These are phyloP conservation scores for Rhodotorula sp. DNA, from an alignment of 1,284 basidiomycete genomes.

Conservation along the genomic window DNA sequence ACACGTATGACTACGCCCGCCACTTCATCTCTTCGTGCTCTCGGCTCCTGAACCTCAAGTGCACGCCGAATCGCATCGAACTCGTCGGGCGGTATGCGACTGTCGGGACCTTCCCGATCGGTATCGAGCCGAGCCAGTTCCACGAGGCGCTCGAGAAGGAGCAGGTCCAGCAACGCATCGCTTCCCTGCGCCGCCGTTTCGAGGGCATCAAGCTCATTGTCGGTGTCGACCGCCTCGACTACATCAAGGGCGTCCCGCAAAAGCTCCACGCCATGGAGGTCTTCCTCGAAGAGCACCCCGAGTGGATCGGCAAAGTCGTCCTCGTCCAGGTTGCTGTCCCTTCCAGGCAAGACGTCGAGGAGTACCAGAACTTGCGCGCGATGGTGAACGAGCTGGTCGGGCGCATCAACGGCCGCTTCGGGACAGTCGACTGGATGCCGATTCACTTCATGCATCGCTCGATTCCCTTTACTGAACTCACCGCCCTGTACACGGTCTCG, in stretches of 20 bases:
- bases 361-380: slow-evolving; percentile 94
- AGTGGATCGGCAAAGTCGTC: slow-evolving; percentile 99
- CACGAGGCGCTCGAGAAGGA: slow-evolving; percentile 78
- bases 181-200: slow-evolving; percentile 81
- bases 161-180: slow-evolving; percentile 73
- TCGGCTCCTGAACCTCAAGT: slow-evolving; percentile 80
- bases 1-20: slow-evolving; percentile 99
- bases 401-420: slow-evolving; percentile 95
- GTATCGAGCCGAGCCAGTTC: slow-evolving; percentile 92
- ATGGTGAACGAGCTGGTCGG: slow-evolving; percentile 98
- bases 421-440: slow-evolving; percentile 97
- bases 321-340: slow-evolving; percentile 96
- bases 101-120: slow-evolving; percentile 98
- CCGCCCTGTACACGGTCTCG: slow-evolving; percentile 91
- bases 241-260: slow-evolving; percentile 99
- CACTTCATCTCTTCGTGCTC: slow-evolving; percentile 99
- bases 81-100: slow-evolving; percentile 92
- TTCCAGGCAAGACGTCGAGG: slow-evolving; percentile 95
- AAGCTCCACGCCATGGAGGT: slow-evolving; percentile 95
- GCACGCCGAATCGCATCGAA: slow-evolving; percentile 94
- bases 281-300: slow-evolving; percentile 94
- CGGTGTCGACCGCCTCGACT: slow-evolving; percentile 95
- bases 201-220: slow-evolving; percentile 96
- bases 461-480: slow-evolving; percentile 89
- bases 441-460: slow-evolving; percentile 98